Percentiles rank a stretch among this genome's conserved stretches.
Evolutionary conservation across 441 rosid species (phyloP).

Genomic region (Adansonia rubrostipa): DNA sequence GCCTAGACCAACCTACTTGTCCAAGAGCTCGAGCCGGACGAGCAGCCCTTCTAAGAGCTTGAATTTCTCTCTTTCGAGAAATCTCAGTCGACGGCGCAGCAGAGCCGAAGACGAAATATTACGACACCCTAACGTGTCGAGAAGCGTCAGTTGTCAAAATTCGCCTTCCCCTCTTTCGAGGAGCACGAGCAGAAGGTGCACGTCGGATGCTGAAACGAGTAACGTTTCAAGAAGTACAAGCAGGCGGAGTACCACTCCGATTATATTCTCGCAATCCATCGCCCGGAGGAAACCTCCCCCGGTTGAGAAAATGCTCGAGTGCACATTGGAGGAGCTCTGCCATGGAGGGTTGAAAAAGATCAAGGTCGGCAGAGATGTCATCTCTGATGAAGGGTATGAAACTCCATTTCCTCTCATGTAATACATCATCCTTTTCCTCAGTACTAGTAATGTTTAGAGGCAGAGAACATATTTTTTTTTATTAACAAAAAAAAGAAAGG

Average conservation of each 20-base stretch:
- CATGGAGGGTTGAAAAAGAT: slow-evolving; percentile 66
- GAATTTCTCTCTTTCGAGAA: slow-evolving; percentile 31
- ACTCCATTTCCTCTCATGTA: background rate
- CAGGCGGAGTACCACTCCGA: slow-evolving; percentile 51
- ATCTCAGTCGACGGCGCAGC: slow-evolving; percentile 35
- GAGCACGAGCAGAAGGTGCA: slow-evolving; percentile 36
- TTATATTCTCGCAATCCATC: slow-evolving; percentile 64
- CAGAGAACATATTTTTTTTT: too few relatives aligned
- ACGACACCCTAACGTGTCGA: slow-evolving; percentile 12
- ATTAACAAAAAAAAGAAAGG: too few relatives aligned
- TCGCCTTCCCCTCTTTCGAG: slow-evolving; percentile 38
- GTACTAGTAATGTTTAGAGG: background rate
- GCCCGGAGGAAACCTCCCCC: slow-evolving; percentile 62
- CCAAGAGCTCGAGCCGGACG: slow-evolving; percentile 33
- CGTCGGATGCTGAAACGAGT: slow-evolving; percentile 35
- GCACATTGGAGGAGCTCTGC: slow-evolving; percentile 80
- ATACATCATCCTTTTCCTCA: background rate
- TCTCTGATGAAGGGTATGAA: slow-evolving; percentile 61
- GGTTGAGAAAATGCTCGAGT: slow-evolving; percentile 60
- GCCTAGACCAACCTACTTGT: slow-evolving; percentile 49
- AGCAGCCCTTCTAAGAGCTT: slow-evolving; percentile 20
- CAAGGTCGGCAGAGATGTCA: slow-evolving; percentile 54
- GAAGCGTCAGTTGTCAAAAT: slow-evolving; percentile 24
- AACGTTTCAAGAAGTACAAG: slow-evolving; percentile 41
- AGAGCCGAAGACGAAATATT: slow-evolving; percentile 23